Conservation (phyloP, 2,329 filamentous ascomycete species). For the Elsinoe necatrix region DNA sequence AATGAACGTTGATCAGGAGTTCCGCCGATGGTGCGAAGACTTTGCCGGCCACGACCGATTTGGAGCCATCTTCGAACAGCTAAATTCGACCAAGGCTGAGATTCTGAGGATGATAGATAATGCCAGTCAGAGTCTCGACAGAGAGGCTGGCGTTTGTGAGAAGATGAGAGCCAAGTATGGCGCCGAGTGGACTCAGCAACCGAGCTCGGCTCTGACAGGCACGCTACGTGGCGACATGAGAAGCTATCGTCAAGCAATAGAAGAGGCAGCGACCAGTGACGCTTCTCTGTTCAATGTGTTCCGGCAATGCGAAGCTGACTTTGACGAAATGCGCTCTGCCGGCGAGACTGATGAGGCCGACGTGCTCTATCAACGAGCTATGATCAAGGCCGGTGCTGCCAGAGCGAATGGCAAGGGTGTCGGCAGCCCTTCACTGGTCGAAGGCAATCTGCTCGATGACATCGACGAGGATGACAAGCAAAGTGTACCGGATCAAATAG, state of each 20-base stretch:
- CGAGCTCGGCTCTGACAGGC: conserved; percentile 78
- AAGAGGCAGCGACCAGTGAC: conserved; percentile 83
- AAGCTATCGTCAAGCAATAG: conserved; percentile 79
- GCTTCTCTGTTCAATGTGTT: conserved; percentile 73
- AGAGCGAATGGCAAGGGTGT: conserved; percentile 50
- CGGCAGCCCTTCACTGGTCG: conserved; percentile 47
- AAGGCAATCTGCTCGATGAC: conserved; percentile 79
- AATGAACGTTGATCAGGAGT: conserved; percentile 79
- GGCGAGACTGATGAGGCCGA: conserved; percentile 81
- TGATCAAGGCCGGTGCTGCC: conserved; percentile 64
- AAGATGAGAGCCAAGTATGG: conserved; percentile 99
- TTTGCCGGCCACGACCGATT: conserved; percentile 80
- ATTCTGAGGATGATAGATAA: conserved; percentile 66
- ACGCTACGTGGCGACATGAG: conserved; percentile 80
- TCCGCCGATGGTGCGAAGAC: conserved; percentile 87
- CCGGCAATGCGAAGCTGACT: conserved; percentile 76
- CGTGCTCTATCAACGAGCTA: conserved; percentile 76
- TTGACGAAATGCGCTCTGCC: conserved; percentile 90
- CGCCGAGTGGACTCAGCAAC: conserved; percentile 92
- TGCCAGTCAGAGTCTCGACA: conserved; percentile 80
- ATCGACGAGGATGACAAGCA: conserved; percentile 78
- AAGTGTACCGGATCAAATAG: conserved; percentile 83
- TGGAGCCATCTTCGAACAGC: conserved; percentile 64
- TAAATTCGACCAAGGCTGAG: conserved; percentile 68
- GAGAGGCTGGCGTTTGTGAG: conserved; percentile 96